phyloP scores from a whole-genome alignment of 169 alveolate species.

The Fabrea salina region DNA sequence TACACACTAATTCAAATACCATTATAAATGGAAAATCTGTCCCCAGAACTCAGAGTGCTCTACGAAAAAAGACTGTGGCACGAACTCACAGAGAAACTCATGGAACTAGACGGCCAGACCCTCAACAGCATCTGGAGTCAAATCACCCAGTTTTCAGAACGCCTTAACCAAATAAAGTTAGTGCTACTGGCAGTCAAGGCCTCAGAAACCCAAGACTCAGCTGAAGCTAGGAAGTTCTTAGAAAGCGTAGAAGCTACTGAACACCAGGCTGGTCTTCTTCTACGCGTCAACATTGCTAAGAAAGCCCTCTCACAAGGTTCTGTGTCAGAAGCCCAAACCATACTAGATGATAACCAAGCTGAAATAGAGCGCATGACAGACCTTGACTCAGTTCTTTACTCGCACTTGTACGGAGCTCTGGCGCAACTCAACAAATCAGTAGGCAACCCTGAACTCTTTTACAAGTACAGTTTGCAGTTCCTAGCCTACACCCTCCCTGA shows the following conservation, averaged over 20 bases:
- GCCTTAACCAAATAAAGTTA: neutral
- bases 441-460: neutral
- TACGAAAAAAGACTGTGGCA: neutral
- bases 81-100: neutral
- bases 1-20: too few species aligned
- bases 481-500: neutral
- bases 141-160: neutral
- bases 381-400: neutral
- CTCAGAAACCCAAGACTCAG: neutral
- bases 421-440: neutral
- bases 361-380: neutral
- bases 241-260: neutral
- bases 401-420: neutral
- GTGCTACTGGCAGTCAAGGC: neutral
- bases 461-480: neutral
- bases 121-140: neutral
- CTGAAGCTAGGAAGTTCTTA: neutral
- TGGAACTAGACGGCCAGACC: neutral
- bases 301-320: neutral
- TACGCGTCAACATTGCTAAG: neutral
- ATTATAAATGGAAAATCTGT: neutral
- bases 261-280: neutral
- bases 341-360: neutral
- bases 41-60: neutral
- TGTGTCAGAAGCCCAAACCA: neutral